Base-by-base conservation (phyloP, 202 grass and related monocot genomes). In the Carex arenaria region DNA sequence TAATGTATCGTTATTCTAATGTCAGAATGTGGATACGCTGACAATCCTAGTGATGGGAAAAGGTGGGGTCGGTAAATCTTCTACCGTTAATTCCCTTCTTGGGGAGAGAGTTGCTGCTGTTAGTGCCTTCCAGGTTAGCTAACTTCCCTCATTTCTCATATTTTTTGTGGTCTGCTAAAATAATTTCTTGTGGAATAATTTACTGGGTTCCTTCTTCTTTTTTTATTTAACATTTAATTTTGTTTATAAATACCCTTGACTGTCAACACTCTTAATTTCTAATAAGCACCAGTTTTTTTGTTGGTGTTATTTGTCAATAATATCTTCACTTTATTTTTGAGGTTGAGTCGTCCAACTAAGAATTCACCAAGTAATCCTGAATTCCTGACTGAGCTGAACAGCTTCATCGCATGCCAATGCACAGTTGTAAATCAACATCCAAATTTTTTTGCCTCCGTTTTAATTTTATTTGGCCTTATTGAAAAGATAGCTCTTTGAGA, bases 41-140 rank as follows among this genome's bases (percentile, higher is more conserved):
- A 99, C 93, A 47, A 90, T 99, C 83, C 91, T 99, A 80, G 91
- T 94, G 69, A 99, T 99, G 96, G 93, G 96, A 43, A 99, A 96
- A 79, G 93, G 91, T 22, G 96, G 96, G 47, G 93, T 99, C 51
- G 96, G 96, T 51, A 99, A 99, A 89, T 99, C 96, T 0, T 96
- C 93, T 69, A 99, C 93, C 0, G 87, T 99, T 10, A 99, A 99
- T 80, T 96, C 93, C 47, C 93, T 99, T 14, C 86, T 94, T 0
- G 96, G 96, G 28, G 96, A 99, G 85, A 94, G 91, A 86, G 87
- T 94, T 2, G 85, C 90, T 3, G 62, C 82, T 77, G 96, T 99
- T 47, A 99, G 90, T 61, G 93, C 96, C 52, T 99, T 99, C 87
- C 96, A 99, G 93, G 96, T 99, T 80, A 85, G 31, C 59, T 43